phyloP scores from a whole-genome alignment of 2,329 filamentous ascomycete species.

The Chlorencoelia australis region DNA sequence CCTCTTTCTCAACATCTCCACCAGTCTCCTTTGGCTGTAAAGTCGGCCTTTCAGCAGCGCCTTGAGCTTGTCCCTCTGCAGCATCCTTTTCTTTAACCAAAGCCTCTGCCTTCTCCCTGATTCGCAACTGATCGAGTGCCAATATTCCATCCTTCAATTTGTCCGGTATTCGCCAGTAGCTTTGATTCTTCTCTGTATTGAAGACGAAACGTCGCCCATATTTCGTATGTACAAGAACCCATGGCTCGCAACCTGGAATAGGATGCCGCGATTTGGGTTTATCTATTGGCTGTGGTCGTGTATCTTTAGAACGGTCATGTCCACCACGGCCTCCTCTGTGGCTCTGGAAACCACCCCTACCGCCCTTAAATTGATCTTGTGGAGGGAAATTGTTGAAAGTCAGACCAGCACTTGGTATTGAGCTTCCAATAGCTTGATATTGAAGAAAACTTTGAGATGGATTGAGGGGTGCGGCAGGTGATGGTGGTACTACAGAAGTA shows the following conservation, averaged over 20 bases:
- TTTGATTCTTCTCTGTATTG: constrained; percentile 76
- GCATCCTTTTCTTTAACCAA: constrained; percentile 18
- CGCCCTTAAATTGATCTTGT: constrained; percentile 18
- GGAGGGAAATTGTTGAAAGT: constrained; percentile 22
- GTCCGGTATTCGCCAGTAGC: constrained; percentile 90
- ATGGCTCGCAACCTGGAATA: constrained; percentile 76
- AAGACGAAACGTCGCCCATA: constrained; percentile 83
- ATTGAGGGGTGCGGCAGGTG: constrained; percentile 19
- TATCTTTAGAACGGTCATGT: constrained; percentile 37
- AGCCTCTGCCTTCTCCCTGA: constrained; percentile 43
- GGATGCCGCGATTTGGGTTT: constrained; percentile 68
- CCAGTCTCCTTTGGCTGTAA: constrained; percentile 9
- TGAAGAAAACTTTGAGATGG: constrained; percentile 33
- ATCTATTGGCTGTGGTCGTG: constrained; percentile 58
- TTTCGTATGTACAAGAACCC: constrained; percentile 89
- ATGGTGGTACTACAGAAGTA: constrained; percentile 21
- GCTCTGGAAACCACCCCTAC: constrained; percentile 33
- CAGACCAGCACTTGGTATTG: constrained; percentile 29
- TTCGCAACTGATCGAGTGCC: constrained; percentile 61
- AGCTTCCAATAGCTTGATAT: constrained; percentile 32
- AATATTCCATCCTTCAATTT: constrained; percentile 72
- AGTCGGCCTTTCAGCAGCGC: constrained; percentile 16
- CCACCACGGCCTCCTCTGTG: constrained; percentile 41
- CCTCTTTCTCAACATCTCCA: constrained; percentile 26
- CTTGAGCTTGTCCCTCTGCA: constrained; percentile 22